Base-by-base conservation (phyloP, 2,329 filamentous ascomycete species). In the Exophiala spinifera region DNA sequence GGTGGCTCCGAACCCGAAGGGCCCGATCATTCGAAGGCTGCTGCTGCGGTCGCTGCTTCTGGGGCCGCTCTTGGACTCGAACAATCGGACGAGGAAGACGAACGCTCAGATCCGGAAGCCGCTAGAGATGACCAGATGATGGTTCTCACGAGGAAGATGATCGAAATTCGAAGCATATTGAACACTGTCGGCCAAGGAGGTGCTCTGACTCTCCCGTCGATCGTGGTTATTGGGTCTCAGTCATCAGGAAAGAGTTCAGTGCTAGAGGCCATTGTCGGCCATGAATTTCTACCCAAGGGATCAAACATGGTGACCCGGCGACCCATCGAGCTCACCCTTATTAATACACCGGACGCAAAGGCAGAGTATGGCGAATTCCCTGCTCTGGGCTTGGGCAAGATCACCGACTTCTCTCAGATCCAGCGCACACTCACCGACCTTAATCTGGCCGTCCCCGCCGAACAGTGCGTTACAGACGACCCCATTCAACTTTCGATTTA, bases 121-220 rank as follows among this genome's bases (percentile, higher is more conserved):
- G 89, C 90, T 15, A 84, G 85, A 65, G 94, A 99, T 66, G 94
- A 99, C 69, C 94, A 99, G 72, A 99, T 99, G 92, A 99, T 99
- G 94, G 80, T 96, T 63, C 77, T 99, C 66, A 99, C 95, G 1
- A 92, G 94, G 76, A 97, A 97, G 75, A 99, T 99, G 94, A 99
- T 99, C 66, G 94, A 99, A 76, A 97, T 99, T 53, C 81, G 95
- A 63, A 91, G 86, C 63, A 89, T 99, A 53, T 79, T 99, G 20
- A 88, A 95, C 67, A 89, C 86, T 21, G 88, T 99, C 44, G 95
- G 91, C 31, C 92, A 99, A 75, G 95, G 91, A 0, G 90, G 87
- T 61, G 84, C 89, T 2, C 76, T 99, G 60, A 92, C 88, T 1
- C 76, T 99, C 19, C 94, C 94, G 0, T 97, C 95, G 0, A 99